Evolutionary conservation across 768 basidiomycete genomes (phyloP), one percentile per base, ranked within the genome.

Genomic region (Auriscalpium orientale): DNA sequence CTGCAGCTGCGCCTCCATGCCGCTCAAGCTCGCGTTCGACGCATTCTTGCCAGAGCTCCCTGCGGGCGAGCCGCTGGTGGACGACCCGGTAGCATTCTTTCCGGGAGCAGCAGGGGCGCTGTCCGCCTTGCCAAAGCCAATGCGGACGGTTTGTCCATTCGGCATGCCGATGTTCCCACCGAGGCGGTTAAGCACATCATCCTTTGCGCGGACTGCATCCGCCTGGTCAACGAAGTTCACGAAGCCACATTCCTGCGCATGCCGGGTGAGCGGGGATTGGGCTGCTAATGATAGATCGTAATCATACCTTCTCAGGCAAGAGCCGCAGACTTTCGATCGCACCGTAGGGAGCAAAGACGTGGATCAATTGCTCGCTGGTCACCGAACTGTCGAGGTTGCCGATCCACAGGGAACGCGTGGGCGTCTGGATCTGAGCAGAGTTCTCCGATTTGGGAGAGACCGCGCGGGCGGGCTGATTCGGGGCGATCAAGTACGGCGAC

Each of bases 61-160:
- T 15, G 89, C 83, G 0, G 87, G 84, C 2, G 85, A 81, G 15
- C 81, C 78, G 33, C 86, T 81, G 61, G 79, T 84, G 49, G 81
- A 78, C 13, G 84, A 75, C 40, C 75, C 73, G 22, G 79, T 79
- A 22, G 87, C 40, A 13, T 43, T 87, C 63, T 91, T 91, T 36
- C 90, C 84, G 15, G 92, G 89, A 8, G 92, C 89, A 43, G 91
- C 85, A 34, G 95, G 95, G 5, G 92, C 95, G 63, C 93, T 95
- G 65, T 98, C 95, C 2, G 93, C 93, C 69, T 98, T 99, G 22
- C 95, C 97, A 67, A 97, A 99, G 2, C 97, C 97, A 65, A 99
- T 95, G 47, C 97, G 87, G 53, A 99, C 95, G 1, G 91, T 92
- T 69, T 94, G 92, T 13, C 94, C 93, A 61, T 95, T 95, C 4